Evolutionary conservation across 139 green algal genomes (phyloP), one percentile per base, ranked within the genome.

Genomic region (Chlamydomonas incerta): DNA sequence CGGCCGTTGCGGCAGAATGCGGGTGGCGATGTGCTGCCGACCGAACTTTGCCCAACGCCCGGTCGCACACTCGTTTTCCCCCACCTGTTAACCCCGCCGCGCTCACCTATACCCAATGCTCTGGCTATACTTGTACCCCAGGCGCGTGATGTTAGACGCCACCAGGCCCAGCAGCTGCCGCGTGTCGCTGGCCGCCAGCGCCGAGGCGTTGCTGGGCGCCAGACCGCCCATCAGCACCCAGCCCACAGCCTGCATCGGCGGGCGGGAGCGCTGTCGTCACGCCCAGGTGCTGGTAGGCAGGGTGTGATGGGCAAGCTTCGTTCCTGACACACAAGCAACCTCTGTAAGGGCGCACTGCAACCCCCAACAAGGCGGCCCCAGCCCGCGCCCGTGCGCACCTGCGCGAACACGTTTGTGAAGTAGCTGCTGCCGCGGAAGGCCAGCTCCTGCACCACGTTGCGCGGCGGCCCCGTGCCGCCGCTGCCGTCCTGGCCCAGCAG

Each of bases 391-490:
- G n/a, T n/a, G 41, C 41, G 41, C 41, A 50, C 41, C 41, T 50
- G 41, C 41, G 41, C 41, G 41, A 50, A 50, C 41, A 50, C 41
- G 41, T 50, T 50, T 5, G 74, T 71, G 74, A 81, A 81, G 57
- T 81, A 81, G 31, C 33, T 58, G 74, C 55, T 70, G 33, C 67
- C 74, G 31, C 74, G 52, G 33, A 81, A 57, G 31, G 10, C n/a
- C 74, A 81, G 74, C 74, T 81, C 74, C 23, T 70, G 34, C 57
- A 81, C 57, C 31, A 81, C 74, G 37, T 81, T 81, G 20, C 34
- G 31, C 55, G 70, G 74, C 3, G 57, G 55, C 11, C 74, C 74
- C 23, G 41, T 18, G 14, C n/a, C 67, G n/a, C 13, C 13, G 33
- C 26, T 6, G 33, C 67, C 67, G 33, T 47, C 33, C 46, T 26